These are phyloP conservation scores for Suillus placidus DNA, from an alignment of 768 basidiomycete species.

Conservation along the genomic window DNA sequence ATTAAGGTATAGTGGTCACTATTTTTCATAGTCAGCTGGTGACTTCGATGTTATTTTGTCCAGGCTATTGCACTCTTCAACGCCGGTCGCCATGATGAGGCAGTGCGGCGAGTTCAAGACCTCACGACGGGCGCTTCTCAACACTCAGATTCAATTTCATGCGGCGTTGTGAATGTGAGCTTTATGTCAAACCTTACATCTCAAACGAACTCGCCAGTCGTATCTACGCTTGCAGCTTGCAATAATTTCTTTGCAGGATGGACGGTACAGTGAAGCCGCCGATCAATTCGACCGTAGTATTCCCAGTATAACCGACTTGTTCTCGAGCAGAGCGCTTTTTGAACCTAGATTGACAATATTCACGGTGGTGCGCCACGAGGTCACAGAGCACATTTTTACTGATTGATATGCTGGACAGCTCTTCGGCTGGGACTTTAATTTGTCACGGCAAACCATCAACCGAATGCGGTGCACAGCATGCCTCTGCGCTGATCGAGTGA, in stretches of 20 bases:
- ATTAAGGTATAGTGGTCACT: neutral
- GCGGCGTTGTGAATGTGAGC: neutral
- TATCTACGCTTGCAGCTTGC: conserved; percentile 1
- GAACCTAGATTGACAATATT: neutral
- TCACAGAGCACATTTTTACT: neutral
- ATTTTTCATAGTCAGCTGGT: neutral
- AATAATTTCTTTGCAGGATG: neutral
- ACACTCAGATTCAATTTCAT: neutral
- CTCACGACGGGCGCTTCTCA: neutral
- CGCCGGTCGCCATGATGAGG: neutral
- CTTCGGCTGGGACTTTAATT: neutral
- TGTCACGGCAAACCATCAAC: neutral
- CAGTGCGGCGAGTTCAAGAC: conserved; percentile 3
- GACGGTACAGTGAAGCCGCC: neutral
- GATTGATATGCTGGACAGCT: neutral
- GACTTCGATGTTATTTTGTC: neutral
- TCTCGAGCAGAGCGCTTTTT: neutral
- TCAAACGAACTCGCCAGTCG: neutral
- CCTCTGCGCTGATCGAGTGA: neutral
- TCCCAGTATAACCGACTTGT: neutral
- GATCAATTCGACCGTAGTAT: neutral
- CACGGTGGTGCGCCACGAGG: neutral
- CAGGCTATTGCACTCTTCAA: conserved; percentile 1
- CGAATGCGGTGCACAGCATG: neutral
- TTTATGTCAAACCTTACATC: neutral